Base-by-base conservation (phyloP, 2,329 filamentous ascomycete species). In the Malbranchea cinnamomea region DNA sequence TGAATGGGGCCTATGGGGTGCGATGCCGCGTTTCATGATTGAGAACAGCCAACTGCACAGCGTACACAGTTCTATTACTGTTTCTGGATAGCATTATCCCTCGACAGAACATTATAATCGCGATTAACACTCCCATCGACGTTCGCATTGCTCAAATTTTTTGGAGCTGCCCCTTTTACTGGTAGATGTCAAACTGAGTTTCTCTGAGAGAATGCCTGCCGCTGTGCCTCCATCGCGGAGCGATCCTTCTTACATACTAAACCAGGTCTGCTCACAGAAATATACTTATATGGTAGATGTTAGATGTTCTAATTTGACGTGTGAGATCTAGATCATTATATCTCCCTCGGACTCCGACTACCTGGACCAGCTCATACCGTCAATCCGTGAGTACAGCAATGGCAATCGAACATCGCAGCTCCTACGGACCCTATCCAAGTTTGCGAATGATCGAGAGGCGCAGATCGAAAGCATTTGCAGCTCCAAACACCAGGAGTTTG, bases 391-490 rank as follows among this genome's bases (percentile, higher is more conserved):
- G 67, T 84, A 82, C 42, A 74, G 81, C 38, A 66, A 73, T 44
- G 74, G 80, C 32, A 77, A 80, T 49, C 68, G 80, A 46, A 77
- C 76, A 5, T 66, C 65, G 22, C 71, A 75, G 35, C 67, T 98
- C 23, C 71, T 84, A 28, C 77, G 85, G 44, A 79, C 79, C 37
- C 65, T 92, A 33, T 72, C 75, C 26, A 74, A 76, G 42, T 91
- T 93, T 53, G 81, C 85, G 19, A 75, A 78, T 42, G 81, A 89
- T 26, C 77, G 85, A 37, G 89, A 98, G 53, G 59, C 71, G 9
- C 85, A 95, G 45, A 95, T 98, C 41, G 89, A 98, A 58, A 73
- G 73, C 13, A 91, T 95, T 44, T 93, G 89, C 44, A 75, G 93
- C 46, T 87, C 81, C 7, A 93, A 94, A 46, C 89, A 98, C 48